A percentile compares a stretch with the other conserved stretches of the same genome.
phyloP scores from a whole-genome alignment of 192 early-diverging fungal species.

The Mortierella claussenii region DNA sequence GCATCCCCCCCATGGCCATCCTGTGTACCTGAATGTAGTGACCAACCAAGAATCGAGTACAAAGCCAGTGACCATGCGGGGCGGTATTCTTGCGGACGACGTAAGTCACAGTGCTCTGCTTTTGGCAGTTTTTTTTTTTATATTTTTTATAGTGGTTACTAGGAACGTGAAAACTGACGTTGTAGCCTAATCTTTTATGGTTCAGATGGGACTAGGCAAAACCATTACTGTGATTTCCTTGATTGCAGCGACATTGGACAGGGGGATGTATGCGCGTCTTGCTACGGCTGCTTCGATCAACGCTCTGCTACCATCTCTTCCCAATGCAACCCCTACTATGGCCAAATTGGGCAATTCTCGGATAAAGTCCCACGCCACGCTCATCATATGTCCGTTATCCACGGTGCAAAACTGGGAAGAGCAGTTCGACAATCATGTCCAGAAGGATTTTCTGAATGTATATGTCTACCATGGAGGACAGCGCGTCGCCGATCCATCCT shows the following conservation, averaged over 20 bases:
- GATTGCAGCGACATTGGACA: slow-evolving; percentile 57
- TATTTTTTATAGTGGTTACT: neutral
- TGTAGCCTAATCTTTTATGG: too few species aligned
- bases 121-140: neutral
- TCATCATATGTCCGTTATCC: slow-evolving; percentile 67
- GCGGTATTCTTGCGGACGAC: slow-evolving; percentile 70
- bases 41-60: slow-evolving; percentile 55
- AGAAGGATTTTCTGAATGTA: slow-evolving; percentile 43
- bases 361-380: slow-evolving; percentile 57
- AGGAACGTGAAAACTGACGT: too few species aligned
- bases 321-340: neutral
- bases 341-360: neutral
- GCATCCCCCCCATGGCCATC: slow-evolving; percentile 47
- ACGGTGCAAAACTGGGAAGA: slow-evolving; percentile 65
- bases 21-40: slow-evolving; percentile 59
- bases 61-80: slow-evolving; percentile 60
- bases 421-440: slow-evolving; percentile 54
- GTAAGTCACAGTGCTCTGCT: slow-evolving; percentile 16
- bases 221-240: slow-evolving; percentile 69
- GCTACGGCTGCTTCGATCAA: neutral
- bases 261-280: slow-evolving; percentile 18
- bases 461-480: slow-evolving; percentile 64
- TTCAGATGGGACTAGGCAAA: slow-evolving; percentile 72
- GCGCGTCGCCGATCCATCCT: slow-evolving; percentile 30
- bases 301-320: neutral